Evolutionary conservation across 2,329 filamentous ascomycete genomes (phyloP).

Genomic region (Lecanicillium sp.): DNA sequence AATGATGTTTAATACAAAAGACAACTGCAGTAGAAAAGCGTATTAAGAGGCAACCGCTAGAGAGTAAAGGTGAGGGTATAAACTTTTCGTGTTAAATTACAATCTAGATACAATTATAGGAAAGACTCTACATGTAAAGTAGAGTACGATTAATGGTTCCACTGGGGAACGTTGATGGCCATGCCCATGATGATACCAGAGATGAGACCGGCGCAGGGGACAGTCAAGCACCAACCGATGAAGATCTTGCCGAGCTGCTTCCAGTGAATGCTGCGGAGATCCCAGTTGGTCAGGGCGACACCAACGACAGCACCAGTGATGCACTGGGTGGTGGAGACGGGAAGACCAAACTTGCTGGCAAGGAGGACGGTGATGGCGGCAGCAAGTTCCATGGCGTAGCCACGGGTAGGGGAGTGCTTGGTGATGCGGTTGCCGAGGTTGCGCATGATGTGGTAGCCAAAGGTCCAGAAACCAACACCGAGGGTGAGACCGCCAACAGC

Average conservation of each 20-base stretch:
- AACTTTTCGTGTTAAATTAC: too few species aligned
- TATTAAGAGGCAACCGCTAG: too few species aligned
- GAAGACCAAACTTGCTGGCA: slow-evolving; percentile 5
- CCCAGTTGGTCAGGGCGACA: slow-evolving; percentile 11
- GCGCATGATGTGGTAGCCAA: slow-evolving; percentile 30
- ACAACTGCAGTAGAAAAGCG: too few species aligned
- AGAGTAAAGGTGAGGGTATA: too few species aligned
- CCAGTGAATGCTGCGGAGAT: slow-evolving; percentile 11
- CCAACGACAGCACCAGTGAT: slow-evolving; percentile 13
- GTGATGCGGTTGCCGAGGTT: slow-evolving; percentile 33
- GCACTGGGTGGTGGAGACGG: slow-evolving; percentile 11
- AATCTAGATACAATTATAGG: too few species aligned
- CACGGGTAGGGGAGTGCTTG: slow-evolving; percentile 26
- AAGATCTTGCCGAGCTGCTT: slow-evolving; percentile 11
- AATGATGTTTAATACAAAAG: too few species aligned
- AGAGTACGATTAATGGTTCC: not conserved
- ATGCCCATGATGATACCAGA: slow-evolving; percentile 11
- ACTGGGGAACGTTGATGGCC: slow-evolving; percentile 11
- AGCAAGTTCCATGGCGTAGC: slow-evolving; percentile 30
- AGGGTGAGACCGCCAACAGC: slow-evolving; percentile 25
- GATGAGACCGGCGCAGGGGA: slow-evolving; percentile 11
- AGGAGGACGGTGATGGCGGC: slow-evolving; percentile 24
- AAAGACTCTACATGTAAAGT: not conserved
- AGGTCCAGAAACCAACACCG: slow-evolving; percentile 28
- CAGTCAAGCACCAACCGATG: slow-evolving; percentile 11